These are phyloP conservation scores for Sorghum bicolor DNA, from an alignment of 176 grass and related monocot species.

Conservation along the genomic window DNA sequence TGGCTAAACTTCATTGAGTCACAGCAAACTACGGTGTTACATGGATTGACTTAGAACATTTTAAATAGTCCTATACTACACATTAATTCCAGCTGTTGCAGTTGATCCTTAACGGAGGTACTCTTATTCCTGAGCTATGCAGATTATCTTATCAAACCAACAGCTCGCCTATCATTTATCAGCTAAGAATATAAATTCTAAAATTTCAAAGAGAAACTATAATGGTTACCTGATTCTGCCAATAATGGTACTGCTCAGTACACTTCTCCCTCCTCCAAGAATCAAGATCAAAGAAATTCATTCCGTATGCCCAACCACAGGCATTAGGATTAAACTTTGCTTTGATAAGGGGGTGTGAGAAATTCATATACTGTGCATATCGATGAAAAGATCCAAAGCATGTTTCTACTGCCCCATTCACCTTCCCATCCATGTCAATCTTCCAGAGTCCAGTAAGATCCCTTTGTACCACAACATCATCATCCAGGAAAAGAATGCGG, in stretches of 20 bases:
- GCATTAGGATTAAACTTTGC: slow-evolving; percentile 84
- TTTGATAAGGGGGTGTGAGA: slow-evolving; percentile 95
- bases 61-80: neutral
- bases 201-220: neutral
- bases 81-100: neutral
- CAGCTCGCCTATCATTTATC: slow-evolving; percentile 2
- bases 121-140: neutral
- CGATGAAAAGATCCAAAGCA: slow-evolving; percentile 98
- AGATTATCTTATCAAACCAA: neutral
- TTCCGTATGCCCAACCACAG: slow-evolving; percentile 97
- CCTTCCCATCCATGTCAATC: slow-evolving; percentile 98
- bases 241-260: slow-evolving; percentile 96
- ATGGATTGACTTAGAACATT: slow-evolving; percentile 5
- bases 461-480: slow-evolving; percentile 89
- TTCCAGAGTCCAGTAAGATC: slow-evolving; percentile 92
- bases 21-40: neutral
- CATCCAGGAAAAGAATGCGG: slow-evolving; percentile 93
- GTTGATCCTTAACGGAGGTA: neutral
- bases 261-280: slow-evolving; percentile 93
- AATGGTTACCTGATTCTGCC: slow-evolving; percentile 84
- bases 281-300: slow-evolving; percentile 97
- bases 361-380: slow-evolving; percentile 97
- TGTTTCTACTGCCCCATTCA: slow-evolving; percentile 98
- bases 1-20: neutral
- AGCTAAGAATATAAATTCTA: slow-evolving; percentile 8